Base-by-base conservation (phyloP, 1,284 basidiomycete genomes). In the Ceratobasidium sp. region DNA sequence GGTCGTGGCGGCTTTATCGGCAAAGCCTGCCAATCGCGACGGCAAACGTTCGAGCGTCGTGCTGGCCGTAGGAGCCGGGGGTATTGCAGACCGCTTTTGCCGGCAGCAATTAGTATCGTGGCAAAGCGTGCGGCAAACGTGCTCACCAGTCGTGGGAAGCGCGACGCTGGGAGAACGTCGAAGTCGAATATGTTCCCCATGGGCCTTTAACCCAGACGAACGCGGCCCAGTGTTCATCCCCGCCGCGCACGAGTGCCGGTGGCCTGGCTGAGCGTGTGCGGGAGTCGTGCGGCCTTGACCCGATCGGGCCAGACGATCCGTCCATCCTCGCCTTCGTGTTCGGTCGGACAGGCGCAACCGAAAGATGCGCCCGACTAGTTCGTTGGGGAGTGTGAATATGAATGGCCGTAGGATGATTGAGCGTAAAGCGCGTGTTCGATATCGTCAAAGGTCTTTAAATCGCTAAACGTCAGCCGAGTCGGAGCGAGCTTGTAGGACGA, bases 401-500 rank as follows among this genome's bases (percentile, higher is more conserved):
- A 54, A 52, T 40, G 50, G 42, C 33, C 40, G 52, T 62, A 46
- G 17, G 23, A 84, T 67, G 61, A 65, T 77, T 38, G 80, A 64
- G 48, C 74, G 75, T 62, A 52, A 40, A 85, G 84, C 28, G 86
- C 81, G 0, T 86, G 85, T 81, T 17, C 71, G 48, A 75, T 64
- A 20, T 75, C 61, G 15, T 65, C 44, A 33, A 75, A 75, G n/a
- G 65, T 33, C 52, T 50, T 44, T 9, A 75, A 15, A 38, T 75
- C 71, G 48, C 59, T 64, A 42, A 33, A 75, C 3, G 71, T 75
- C 4, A 61, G 61, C 6, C 71, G 59, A 6, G 71, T 75, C 17
- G 59, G 71, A 15, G 71, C 59, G 28, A 75, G 61, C 42, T 75
- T 75, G 40, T 38, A 75, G 4, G 57, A 46, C 5, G 65, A 44